These are phyloP conservation scores for Leccinum olivaceoglutinosum DNA, from an alignment of 1,284 basidiomycete species.

Conservation along the genomic window DNA sequence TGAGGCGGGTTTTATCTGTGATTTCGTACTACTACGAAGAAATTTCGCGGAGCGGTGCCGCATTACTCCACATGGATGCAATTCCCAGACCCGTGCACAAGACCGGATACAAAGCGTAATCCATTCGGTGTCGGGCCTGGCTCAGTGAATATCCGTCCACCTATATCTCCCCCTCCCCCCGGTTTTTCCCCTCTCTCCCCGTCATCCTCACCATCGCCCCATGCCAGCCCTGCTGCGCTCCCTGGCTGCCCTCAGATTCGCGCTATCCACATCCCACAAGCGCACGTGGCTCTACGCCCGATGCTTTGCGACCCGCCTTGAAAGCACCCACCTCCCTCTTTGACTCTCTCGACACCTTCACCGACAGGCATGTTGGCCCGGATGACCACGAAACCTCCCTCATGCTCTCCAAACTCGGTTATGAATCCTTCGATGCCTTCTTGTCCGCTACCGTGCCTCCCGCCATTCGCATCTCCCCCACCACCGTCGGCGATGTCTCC, in stretches of 20 bases:
- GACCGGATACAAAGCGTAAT: constrained; percentile 25
- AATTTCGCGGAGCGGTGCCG: constrained; percentile 36
- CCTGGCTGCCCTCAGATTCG: constrained; percentile 34
- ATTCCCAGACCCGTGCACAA: constrained; percentile 12
- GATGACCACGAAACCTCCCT: constrained; percentile 66
- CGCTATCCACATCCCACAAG: constrained; percentile 17
- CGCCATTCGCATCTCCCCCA: constrained; percentile 66
- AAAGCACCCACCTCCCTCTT: constrained; percentile 59
- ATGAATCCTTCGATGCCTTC: constrained; percentile 83
- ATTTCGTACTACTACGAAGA: constrained; percentile 49
- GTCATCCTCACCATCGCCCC: constrained; percentile 8
- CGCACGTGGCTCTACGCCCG: constrained; percentile 25
- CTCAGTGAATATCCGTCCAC: constrained; percentile 26
- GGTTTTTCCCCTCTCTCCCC: constrained; percentile 19
- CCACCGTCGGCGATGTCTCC: constrained; percentile 58
- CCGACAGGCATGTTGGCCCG: constrained; percentile 86
- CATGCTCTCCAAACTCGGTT: constrained; percentile 83
- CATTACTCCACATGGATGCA: constrained; percentile 2
- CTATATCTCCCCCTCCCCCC: constrained; percentile 22
- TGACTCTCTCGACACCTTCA: constrained; percentile 82
- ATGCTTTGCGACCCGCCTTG: constrained; percentile 48
- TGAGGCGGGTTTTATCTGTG: constrained; percentile 40
- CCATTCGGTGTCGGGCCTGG: constrained; percentile 30
- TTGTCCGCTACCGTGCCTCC: constrained; percentile 75
- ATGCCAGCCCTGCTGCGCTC: constrained; percentile 45